These are phyloP conservation scores for Botrytis elliptica DNA, from an alignment of 2,329 filamentous ascomycete genomes.

Conservation along the genomic window DNA sequence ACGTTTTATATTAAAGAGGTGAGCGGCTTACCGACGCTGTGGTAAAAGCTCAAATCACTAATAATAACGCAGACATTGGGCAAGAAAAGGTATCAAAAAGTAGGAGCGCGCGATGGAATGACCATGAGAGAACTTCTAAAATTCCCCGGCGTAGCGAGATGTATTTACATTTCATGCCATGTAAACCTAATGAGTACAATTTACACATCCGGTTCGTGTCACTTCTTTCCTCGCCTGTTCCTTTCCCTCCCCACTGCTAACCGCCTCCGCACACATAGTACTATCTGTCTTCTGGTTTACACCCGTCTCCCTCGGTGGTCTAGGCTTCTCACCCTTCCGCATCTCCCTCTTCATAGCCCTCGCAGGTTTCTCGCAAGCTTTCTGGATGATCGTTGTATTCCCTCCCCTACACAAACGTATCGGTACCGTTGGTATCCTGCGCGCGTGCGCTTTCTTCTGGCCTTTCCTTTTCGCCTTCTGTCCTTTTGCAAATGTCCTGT, in stretches of 20 bases:
- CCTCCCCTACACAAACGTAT: conserved; percentile 63
- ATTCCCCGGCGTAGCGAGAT: conserved; percentile 62
- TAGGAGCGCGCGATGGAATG: conserved; percentile 36
- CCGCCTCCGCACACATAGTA: conserved; percentile 40
- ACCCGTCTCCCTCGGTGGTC: conserved; percentile 59
- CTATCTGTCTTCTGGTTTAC: conserved; percentile 69
- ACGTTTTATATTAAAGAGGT: conserved; percentile 60
- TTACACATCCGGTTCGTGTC: conserved; percentile 57
- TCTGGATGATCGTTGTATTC: conserved; percentile 71
- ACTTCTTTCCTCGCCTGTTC: not conserved
- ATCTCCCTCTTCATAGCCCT: conserved; percentile 67
- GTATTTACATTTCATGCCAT: conserved; percentile 65
- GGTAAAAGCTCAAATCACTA: not conserved
- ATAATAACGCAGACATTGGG: conserved; percentile 45
- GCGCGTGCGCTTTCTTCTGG: conserved; percentile 56
- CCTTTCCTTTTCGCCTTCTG: conserved; percentile 61
- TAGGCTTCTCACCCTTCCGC: conserved; percentile 58
- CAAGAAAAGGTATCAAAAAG: conserved; percentile 31
- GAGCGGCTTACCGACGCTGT: not conserved
- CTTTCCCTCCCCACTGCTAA: not conserved
- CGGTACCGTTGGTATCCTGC: conserved; percentile 66
- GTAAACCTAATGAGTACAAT: conserved; percentile 67
- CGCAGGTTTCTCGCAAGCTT: conserved; percentile 63
- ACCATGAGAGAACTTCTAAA: conserved; percentile 56
- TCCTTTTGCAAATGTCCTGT: conserved; percentile 57